Percentiles rank a stretch among this genome's conserved stretches.
These are phyloP conservation scores for Eimeria brunetti DNA, from an alignment of 169 alveolate species.

Conservation along the genomic window DNA sequence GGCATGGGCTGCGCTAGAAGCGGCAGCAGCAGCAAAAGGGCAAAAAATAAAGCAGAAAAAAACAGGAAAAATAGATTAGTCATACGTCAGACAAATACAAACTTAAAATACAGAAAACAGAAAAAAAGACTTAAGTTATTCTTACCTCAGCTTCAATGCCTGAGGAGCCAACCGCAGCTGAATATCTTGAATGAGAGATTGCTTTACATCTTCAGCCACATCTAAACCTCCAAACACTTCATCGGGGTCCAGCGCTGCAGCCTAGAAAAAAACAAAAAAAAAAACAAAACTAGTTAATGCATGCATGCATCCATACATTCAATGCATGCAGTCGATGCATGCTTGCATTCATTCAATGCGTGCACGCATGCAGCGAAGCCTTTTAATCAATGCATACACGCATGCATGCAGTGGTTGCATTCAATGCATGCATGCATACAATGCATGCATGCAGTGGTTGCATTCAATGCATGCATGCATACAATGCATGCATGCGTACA, in stretches of 20 bases:
- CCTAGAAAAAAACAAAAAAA: slow-evolving; percentile 82
- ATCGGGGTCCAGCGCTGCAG: slow-evolving; percentile 95
- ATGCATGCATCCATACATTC: not conserved
- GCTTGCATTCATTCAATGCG: not conserved
- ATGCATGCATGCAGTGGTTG: not conserved
- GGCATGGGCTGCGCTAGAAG: too few species aligned
- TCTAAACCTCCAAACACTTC: slow-evolving; percentile 93
- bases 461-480: too few species aligned
- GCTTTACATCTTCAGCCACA: slow-evolving; percentile 89
- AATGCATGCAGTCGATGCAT: not conserved
- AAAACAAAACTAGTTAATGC: not conserved
- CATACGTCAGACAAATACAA: not conserved
- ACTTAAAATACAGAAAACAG: not conserved
- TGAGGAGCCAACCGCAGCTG: slow-evolving; percentile 94
- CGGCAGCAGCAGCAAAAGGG: not conserved
- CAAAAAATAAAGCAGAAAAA: not conserved
- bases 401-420: not conserved
- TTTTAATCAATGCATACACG: too few species aligned
- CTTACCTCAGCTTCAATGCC: slow-evolving; percentile 91
- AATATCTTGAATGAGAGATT: slow-evolving; percentile 89
- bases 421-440: too few species aligned
- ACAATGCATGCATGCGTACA: not conserved
- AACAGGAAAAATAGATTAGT: not conserved
- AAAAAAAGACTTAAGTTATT: not conserved
- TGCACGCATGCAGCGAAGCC: too few species aligned